These are phyloP conservation scores for Diaporthe eres DNA, from an alignment of 2,329 filamentous ascomycete species.

Conservation along the genomic window DNA sequence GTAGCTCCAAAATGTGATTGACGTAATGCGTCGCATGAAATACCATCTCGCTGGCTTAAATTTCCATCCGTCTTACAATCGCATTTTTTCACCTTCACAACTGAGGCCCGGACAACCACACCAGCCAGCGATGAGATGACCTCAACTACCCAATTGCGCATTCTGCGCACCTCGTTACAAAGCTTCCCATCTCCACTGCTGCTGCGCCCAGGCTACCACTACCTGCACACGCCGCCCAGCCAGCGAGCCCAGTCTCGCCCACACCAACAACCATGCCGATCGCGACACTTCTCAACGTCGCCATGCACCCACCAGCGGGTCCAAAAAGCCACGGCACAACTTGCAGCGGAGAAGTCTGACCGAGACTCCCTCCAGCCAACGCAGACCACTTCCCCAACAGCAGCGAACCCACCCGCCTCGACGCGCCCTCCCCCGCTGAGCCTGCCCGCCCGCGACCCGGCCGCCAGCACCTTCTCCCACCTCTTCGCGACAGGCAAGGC, in stretches of 20 bases:
- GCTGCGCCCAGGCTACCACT: background rate
- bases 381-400: slow-evolving; percentile 26
- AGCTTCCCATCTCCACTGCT: background rate
- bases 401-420: slow-evolving; percentile 76
- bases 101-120: background rate
- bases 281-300: slow-evolving; percentile 19
- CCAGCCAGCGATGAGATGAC: slow-evolving; percentile 43
- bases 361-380: slow-evolving; percentile 12
- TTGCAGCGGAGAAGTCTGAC: background rate
- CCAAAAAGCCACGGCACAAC: background rate
- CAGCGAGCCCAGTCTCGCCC: background rate
- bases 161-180: slow-evolving; percentile 39
- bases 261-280: background rate
- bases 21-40: slow-evolving; percentile 38
- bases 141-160: slow-evolving; percentile 42
- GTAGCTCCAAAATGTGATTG: slow-evolving; percentile 36
- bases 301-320: background rate
- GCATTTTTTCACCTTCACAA: background rate
- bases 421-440: slow-evolving; percentile 80
- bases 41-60: slow-evolving; percentile 1
- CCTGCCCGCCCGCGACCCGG: slow-evolving; percentile 68
- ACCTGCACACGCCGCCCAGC: background rate
- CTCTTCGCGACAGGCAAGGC: slow-evolving; percentile 77
- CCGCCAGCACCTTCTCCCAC: slow-evolving; percentile 64
- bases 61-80: slow-evolving; percentile 22